Conservation (phyloP, 345 rosid genomes). For the Trapa bicornis region DNA sequence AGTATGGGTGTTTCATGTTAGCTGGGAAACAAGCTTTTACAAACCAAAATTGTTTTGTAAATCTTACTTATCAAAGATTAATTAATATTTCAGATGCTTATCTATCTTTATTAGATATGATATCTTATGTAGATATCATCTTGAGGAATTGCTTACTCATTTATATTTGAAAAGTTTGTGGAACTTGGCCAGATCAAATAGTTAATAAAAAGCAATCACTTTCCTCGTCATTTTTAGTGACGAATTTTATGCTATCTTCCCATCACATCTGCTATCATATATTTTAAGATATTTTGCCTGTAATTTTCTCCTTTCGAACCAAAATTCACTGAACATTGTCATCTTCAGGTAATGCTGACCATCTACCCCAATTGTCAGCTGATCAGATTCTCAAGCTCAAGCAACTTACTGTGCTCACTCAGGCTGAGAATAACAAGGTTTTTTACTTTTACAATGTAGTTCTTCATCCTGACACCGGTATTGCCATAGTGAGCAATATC, state of each 20-base stretch:
- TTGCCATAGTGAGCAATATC: not conserved
- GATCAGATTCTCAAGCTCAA: conserved; percentile 81
- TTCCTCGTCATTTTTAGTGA: not conserved
- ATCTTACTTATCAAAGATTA: not conserved
- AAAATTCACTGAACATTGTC: not conserved
- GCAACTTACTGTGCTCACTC: conserved; percentile 90
- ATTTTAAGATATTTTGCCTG: not conserved
- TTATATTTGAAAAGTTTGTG: not conserved
- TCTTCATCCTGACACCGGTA: too few relatives aligned
- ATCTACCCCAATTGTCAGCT: conserved; percentile 52
- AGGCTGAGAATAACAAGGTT: conserved; percentile 87
- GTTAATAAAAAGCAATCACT: not conserved
- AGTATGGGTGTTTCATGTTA: not conserved
- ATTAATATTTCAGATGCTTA: not conserved
- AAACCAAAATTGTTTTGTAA: not conserved
- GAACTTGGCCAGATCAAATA: not conserved
- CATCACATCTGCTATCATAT: not conserved
- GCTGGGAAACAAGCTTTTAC: not conserved
- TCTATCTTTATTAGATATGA: not conserved
- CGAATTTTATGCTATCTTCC: not conserved
- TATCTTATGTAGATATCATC: not conserved
- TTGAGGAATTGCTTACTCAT: not conserved
- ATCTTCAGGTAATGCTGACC: conserved; percentile 41
- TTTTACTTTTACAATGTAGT: not conserved
- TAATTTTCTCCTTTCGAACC: not conserved